Base-by-base conservation (phyloP, 208 protist species). In the Acanthamoeba royreba region DNA sequence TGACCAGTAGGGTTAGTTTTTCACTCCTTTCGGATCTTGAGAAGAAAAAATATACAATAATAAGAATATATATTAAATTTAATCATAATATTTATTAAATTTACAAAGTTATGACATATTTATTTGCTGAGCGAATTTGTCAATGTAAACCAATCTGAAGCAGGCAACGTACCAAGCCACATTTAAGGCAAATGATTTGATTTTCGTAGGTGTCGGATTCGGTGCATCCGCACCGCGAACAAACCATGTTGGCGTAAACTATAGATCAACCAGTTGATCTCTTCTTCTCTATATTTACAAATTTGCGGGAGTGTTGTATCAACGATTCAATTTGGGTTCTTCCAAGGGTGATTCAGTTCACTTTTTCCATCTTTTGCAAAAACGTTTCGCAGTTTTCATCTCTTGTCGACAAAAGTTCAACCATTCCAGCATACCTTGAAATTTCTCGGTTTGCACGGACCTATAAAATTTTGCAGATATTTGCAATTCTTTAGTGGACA, bases 191-290 rank as follows among this genome's bases (percentile, higher is more conserved):
- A 22, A 90, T 90, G 83, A 93, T 15, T 0, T 28, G 47, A 81
- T 85, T 79, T 45, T 93, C 88, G 53, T 72, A 43, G 22, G 35
- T 85, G 17, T 93, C 88, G 2, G 58, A 74, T 19, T 91, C 85
- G 5, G 85, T 43, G 40, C 85, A 43, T 2, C 85, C 85, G 35
- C 85, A 91, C 49, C 66, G 58, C 11, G 85, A 52, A 19, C 85
- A 91, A 63, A 63, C 53, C 53, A n/a, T n/a, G n/a, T n/a, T n/a
- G n/a, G n/a, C n/a, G n/a, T n/a, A n/a, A n/a, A n/a, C n/a, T n/a
- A n/a, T n/a, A n/a, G n/a, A n/a, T n/a, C n/a, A n/a, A n/a, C n/a
- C n/a, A n/a, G n/a, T n/a, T n/a, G n/a, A n/a, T n/a, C n/a, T n/a
- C n/a, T 19, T 9, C 19, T 55, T 55, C 49, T 55, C 49, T 19